These are phyloP conservation scores for Porogramme epimiltina DNA, from an alignment of 1,284 basidiomycete species.

Conservation along the genomic window DNA sequence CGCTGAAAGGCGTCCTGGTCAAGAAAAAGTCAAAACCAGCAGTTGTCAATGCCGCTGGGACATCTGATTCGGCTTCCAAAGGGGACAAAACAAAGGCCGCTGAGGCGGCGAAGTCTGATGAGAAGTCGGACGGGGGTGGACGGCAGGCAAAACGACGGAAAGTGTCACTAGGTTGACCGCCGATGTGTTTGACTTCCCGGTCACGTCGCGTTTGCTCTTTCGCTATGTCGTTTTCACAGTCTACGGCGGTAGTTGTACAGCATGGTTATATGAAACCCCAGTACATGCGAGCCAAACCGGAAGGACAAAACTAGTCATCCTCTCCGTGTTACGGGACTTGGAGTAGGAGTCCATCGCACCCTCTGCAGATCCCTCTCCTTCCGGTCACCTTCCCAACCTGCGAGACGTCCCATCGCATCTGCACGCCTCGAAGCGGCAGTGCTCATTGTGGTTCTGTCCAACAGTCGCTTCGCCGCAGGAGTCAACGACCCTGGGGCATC, in stretches of 20 bases:
- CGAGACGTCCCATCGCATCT: conserved; percentile 65
- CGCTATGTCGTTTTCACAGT: too few relatives aligned
- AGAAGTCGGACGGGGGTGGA: conserved; percentile 12
- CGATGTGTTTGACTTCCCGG: too few relatives aligned
- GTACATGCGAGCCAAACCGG: neutral
- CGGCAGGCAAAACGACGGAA: conserved; percentile 20
- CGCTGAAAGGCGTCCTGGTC: conserved; percentile 76
- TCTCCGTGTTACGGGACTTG: conserved; percentile 42
- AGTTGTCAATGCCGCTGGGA: conserved; percentile 15
- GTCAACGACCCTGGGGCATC: conserved; percentile 74
- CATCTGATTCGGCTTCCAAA: neutral
- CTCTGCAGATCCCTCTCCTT: conserved; percentile 63
- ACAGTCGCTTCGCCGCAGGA: conserved; percentile 75
- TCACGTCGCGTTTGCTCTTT: too few relatives aligned
- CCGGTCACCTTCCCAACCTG: conserved; percentile 58
- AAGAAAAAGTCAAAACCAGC: conserved; percentile 65
- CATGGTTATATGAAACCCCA: neutral
- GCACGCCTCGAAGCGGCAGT: conserved; percentile 63
- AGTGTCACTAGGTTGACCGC: conserved; percentile 13
- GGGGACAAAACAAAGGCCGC: neutral
- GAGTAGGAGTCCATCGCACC: conserved; percentile 83
- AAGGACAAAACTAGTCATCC: conserved; percentile 17
- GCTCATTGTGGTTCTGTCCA: conserved; percentile 70
- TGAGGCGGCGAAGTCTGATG: neutral
- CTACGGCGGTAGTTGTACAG: neutral